Percentiles rank a stretch among this genome's conserved stretches.
Conservation (phyloP, 148 eudicot species). For the Silene latifolia region DNA sequence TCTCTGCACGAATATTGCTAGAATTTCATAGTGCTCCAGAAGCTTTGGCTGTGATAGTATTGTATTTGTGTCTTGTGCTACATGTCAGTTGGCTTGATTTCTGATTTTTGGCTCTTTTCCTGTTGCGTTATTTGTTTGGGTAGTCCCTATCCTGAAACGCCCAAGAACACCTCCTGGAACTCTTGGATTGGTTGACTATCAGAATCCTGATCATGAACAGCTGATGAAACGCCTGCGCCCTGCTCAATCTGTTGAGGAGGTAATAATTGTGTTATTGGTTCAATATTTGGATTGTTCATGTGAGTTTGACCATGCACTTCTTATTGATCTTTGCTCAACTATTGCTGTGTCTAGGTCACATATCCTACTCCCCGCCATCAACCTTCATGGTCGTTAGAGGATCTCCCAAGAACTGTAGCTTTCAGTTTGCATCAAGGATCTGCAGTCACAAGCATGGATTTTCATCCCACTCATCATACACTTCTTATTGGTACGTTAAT, state of each 20-base stretch:
- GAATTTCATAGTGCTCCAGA: not conserved
- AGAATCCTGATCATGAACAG: conserved; percentile 81
- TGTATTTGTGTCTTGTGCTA: not conserved
- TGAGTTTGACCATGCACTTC: not conserved
- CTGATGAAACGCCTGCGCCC: conserved; percentile 83
- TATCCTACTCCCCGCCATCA: conserved; percentile 73
- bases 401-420: conserved; percentile 84
- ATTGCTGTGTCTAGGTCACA: conserved; percentile 50
- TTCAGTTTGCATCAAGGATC: conserved; percentile 75
- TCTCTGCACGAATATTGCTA: not conserved
- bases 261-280: conserved; percentile 20
- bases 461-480: conserved; percentile 75
- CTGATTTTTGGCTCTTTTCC: not conserved
- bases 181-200: conserved; percentile 71
- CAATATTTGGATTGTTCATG: not conserved
- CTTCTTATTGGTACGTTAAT: conserved; percentile 62
- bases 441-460: conserved; percentile 79
- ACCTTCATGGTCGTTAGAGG: conserved; percentile 65
- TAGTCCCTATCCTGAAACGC: conserved; percentile 64
- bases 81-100: not conserved
- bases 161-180: conserved; percentile 70
- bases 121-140: conserved; percentile 7
- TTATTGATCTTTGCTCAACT: not conserved
- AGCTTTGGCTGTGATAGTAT: not conserved
- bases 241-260: conserved; percentile 83